A percentile compares a stretch with the other conserved stretches of the same genome.
Evolutionary conservation across 148 eudicot genomes (phyloP).

Genomic region (Rhododendron kiyosumense): DNA sequence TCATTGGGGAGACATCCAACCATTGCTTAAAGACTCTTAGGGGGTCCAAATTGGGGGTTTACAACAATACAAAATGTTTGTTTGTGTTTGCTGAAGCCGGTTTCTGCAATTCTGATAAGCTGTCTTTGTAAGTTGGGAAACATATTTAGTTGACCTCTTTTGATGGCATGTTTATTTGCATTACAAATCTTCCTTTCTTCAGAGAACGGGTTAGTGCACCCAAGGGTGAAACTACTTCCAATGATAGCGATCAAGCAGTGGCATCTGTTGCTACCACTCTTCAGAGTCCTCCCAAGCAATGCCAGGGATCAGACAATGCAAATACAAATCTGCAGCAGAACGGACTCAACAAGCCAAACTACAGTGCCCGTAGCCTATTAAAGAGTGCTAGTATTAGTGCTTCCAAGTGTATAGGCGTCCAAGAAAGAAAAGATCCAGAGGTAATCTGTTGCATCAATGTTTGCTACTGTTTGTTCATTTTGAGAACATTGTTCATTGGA

Average conservation of each 20-base stretch:
- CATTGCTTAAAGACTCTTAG: not conserved
- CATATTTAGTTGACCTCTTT: not conserved
- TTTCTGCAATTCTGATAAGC: not conserved
- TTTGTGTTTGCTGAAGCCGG: not conserved
- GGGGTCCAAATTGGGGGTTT: no score
- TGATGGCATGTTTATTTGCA: not conserved
- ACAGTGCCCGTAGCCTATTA: slow-evolving; percentile 53
- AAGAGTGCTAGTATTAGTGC: slow-evolving; percentile 74
- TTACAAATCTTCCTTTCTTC: slow-evolving; percentile 7
- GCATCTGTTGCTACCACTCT: slow-evolving; percentile 35
- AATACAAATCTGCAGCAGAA: slow-evolving; percentile 7
- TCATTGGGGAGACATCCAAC: not conserved
- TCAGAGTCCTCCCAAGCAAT: slow-evolving; percentile 33
- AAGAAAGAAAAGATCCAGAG: slow-evolving; percentile 35
- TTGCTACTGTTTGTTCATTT: not conserved
- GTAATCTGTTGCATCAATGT: slow-evolving; percentile 18
- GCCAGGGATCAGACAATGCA: slow-evolving; percentile 25
- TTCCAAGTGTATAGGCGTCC: slow-evolving; percentile 52
- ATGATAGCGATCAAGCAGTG: slow-evolving; percentile 19
- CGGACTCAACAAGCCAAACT: slow-evolving; percentile 28
- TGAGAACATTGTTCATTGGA: not conserved
- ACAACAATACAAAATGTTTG: not conserved
- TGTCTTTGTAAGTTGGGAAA: not conserved
- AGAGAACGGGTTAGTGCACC: slow-evolving; percentile 59
- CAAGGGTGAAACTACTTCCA: slow-evolving; percentile 24